Evolutionary conservation across 2,329 filamentous ascomycete species (phyloP), one percentile per base, ranked within the genome.

Genomic region (Microcera coccophila): DNA sequence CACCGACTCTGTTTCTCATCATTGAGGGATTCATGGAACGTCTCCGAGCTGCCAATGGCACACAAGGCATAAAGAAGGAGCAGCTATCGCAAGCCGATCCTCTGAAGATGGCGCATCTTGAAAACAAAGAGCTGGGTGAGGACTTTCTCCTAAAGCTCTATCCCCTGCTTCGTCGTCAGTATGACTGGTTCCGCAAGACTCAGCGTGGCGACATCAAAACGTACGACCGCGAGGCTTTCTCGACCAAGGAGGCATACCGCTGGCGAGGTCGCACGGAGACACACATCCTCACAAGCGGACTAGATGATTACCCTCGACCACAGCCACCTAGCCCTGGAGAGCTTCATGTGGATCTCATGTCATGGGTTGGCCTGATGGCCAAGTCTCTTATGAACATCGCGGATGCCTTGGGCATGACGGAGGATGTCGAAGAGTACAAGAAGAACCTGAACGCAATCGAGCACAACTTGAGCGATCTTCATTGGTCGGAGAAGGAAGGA

Each of bases 351-450:
- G 93, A 98, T 66, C 75, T 97, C 41, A 86, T 98, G 64, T 87
- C 87, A 39, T 98, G 93, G 93, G 86, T 98, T 69, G 93, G 91
- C n/a, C 81, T 96, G 71, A 95, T 96, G 88, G 85, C 87, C 31
- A 82, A 85, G 52, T 85, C 86, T n/a, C 79, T 98, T 41, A 77
- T 82, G 57, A 87, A 85, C 54, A 87, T 96, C 55, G 88, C 90
- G 2, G 71, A 79, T 35, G 79, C 82, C 19, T 76, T 97, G n/a
- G 83, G 79, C 36, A 78, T 90, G 52, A 67, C 70, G 0, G 90
- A 95, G 24, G 91, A 97, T 54, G 83, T 78, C 1, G 75, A 78
- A 17, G 81, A 87, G 57, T 88, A 91, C 56, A 74, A 72, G 34
- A 81, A 79, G 47, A 85, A 85, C 42, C 78, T 89, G 44, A 79